Evolutionary conservation across 1,139 yeast species (phyloP), one percentile per base, ranked within the genome.

Genomic region (Protomyces gravidus): DNA sequence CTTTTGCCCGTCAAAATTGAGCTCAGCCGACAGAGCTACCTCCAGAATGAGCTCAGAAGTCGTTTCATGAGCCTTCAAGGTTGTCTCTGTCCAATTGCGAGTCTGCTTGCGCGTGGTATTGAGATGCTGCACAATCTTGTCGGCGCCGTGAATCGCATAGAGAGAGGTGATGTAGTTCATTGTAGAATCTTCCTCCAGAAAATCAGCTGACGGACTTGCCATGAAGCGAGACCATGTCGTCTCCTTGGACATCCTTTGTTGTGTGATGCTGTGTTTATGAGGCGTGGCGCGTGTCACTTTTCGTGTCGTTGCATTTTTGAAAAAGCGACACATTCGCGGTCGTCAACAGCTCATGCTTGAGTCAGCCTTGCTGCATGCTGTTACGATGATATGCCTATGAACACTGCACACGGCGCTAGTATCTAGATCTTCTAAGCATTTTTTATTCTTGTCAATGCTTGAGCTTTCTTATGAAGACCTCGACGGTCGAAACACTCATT

Each of bases 1-100:
- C 40, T 69, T 65, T 2, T 23, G 36, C 9, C 71, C 70, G 23
- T 65, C 63, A 32, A 65, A 53, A 6, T 53, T 52, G 59, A 69
- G 69, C 19, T 36, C 42, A 3, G 42, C 42, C 7, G 42, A 36
- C 9, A 36, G 42, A n/a, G 15, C 42, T 23, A 17, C 42, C 21
- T 36, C 42, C 11, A 36, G 42, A 36, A 36, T 36, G 7, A 36
- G 42, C 42, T 36, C 42, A 11, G 42, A 15, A 11, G 42, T 9
- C 11, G 21, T 36, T 7, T 36, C 42, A 7, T 23, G 42, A 11
- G 42, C 42, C 21, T 36, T 36, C 23, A 36, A 23, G 7, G 42
- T 36, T 23, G 11, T 17, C 17, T 36, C 42, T 7, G 15, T n/a
- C 42, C 42, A 36, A n/a, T 36, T 36, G 42, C 42, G 42, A 19